These are phyloP conservation scores for Scortechinia acanthostroma DNA, from an alignment of 2,329 filamentous ascomycete genomes.

Conservation along the genomic window DNA sequence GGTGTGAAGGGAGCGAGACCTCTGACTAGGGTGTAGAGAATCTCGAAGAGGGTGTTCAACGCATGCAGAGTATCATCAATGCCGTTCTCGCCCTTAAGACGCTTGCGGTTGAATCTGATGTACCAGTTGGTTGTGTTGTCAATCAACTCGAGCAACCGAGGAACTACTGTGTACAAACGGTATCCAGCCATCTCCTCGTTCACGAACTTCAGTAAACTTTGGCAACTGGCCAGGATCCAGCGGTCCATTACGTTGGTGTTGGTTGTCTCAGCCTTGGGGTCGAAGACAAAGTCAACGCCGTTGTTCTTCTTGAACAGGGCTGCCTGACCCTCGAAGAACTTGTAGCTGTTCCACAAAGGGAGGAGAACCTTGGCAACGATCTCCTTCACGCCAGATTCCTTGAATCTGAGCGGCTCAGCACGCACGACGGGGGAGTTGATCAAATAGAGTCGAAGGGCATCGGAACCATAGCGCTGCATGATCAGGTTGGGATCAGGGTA, in stretches of 20 bases:
- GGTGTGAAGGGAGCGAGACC: slow-evolving; percentile 90
- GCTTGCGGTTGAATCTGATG: slow-evolving; percentile 86
- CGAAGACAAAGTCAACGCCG: slow-evolving; percentile 69
- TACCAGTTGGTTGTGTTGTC: slow-evolving; percentile 99
- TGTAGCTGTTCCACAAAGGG: slow-evolving; percentile 92
- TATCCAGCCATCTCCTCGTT: slow-evolving; percentile 86
- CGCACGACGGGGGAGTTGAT: slow-evolving; percentile 90
- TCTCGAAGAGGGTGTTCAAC: slow-evolving; percentile 88
- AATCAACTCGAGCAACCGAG: slow-evolving; percentile 68
- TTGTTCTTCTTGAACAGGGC: slow-evolving; percentile 79
- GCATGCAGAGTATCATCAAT: slow-evolving; percentile 81
- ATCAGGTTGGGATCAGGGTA: slow-evolving; percentile 82
- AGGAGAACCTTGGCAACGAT: slow-evolving; percentile 86
- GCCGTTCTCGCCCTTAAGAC: slow-evolving; percentile 79
- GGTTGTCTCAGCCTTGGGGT: slow-evolving; percentile 65
- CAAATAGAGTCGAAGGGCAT: slow-evolving; percentile 87
- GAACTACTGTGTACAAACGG: slow-evolving; percentile 84
- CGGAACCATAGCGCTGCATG: slow-evolving; percentile 82
- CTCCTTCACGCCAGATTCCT: slow-evolving; percentile 86
- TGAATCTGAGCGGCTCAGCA: slow-evolving; percentile 84
- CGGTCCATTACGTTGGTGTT: slow-evolving; percentile 92
- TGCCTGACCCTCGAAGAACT: slow-evolving; percentile 89
- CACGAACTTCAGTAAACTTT: slow-evolving; percentile 84
- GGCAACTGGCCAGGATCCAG: slow-evolving; percentile 89
- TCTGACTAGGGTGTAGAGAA: slow-evolving; percentile 80